Evolutionary conservation across 352 stramenopile genomes (phyloP).

Genomic region (Discostella stelligera): DNA sequence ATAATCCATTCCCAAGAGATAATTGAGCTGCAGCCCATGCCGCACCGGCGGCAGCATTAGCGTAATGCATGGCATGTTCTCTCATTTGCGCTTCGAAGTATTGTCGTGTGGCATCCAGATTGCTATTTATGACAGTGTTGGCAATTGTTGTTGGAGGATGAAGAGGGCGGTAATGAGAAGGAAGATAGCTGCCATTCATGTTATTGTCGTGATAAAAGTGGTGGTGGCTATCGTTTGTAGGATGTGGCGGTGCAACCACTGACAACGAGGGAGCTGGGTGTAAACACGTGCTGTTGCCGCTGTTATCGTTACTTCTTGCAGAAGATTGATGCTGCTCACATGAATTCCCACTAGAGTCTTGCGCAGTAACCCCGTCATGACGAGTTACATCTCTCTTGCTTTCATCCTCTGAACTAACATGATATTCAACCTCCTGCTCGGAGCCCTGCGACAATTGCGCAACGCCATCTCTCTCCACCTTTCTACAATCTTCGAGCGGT

Average conservation of each 20-base stretch:
- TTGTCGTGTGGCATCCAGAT: slow-evolving; percentile 46
- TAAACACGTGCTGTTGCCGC: not conserved
- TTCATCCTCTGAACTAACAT: no score
- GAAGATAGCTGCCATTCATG: not conserved
- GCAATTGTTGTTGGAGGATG: not conserved
- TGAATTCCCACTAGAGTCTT: no score
- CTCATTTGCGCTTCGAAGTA: slow-evolving; percentile 76
- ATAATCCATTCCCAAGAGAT: no score
- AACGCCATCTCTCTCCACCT: no score
- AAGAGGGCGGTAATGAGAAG: not conserved
- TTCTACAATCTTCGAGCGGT: no score
- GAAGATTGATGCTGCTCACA: no score
- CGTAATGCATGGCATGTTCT: slow-evolving; percentile 74
- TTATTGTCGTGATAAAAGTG: not conserved
- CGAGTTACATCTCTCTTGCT: no score
- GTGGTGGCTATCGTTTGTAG: not conserved
- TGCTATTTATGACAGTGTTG: not conserved
- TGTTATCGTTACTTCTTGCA: not conserved
- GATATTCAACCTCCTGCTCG: no score
- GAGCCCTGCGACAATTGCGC: no score
- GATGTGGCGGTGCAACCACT: not conserved
- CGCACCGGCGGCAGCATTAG: slow-evolving; percentile 66
- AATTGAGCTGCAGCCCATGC: slow-evolving; percentile 49
- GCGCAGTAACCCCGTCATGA: no score
- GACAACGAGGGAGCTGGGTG: not conserved